Conservation (phyloP, 2,329 filamentous ascomycete genomes). For the Hypocreales sp. region DNA sequence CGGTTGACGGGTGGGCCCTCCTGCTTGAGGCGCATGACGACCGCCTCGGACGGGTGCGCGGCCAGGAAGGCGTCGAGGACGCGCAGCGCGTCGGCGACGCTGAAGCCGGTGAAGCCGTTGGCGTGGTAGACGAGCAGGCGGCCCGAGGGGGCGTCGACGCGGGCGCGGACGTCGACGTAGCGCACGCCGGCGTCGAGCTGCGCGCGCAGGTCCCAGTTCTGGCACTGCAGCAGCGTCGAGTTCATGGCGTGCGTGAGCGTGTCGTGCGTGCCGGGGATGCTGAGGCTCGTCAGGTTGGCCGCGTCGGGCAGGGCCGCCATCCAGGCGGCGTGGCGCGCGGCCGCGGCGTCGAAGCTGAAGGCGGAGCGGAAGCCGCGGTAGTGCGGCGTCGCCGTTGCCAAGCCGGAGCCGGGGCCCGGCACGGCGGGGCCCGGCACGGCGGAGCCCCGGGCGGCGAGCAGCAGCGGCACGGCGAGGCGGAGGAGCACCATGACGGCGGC, state of each 20-base stretch:
- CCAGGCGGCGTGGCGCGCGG: constrained; percentile 20
- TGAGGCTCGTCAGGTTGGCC: constrained; percentile 24
- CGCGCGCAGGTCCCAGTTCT: constrained; percentile 26
- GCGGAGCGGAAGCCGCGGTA: constrained; percentile 12
- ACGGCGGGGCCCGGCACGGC: too few relatives aligned
- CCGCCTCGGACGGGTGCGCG: constrained; percentile 25
- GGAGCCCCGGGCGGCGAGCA: too few relatives aligned
- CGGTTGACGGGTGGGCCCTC: constrained; percentile 22
- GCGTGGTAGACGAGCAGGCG: constrained; percentile 31
- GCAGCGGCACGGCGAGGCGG: not conserved
- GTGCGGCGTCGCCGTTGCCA: too few relatives aligned
- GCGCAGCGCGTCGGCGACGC: constrained; percentile 24
- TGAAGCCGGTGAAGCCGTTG: constrained; percentile 26
- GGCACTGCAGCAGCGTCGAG: constrained; percentile 24
- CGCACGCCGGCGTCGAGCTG: constrained; percentile 31
- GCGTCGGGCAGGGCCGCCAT: constrained; percentile 27
- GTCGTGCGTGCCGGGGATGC: constrained; percentile 37
- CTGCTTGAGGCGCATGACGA: constrained; percentile 34
- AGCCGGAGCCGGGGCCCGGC: too few relatives aligned
- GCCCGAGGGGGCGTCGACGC: constrained; percentile 12
- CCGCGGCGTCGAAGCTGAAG: constrained; percentile 27
- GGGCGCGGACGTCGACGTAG: constrained; percentile 32
- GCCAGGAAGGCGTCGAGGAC: constrained; percentile 30
- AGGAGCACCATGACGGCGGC: not conserved
- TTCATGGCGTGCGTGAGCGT: constrained; percentile 30